Evolutionary conservation across 371 early-diverging fungal species (phyloP).

Genomic region (Saksenaea vasiformis): DNA sequence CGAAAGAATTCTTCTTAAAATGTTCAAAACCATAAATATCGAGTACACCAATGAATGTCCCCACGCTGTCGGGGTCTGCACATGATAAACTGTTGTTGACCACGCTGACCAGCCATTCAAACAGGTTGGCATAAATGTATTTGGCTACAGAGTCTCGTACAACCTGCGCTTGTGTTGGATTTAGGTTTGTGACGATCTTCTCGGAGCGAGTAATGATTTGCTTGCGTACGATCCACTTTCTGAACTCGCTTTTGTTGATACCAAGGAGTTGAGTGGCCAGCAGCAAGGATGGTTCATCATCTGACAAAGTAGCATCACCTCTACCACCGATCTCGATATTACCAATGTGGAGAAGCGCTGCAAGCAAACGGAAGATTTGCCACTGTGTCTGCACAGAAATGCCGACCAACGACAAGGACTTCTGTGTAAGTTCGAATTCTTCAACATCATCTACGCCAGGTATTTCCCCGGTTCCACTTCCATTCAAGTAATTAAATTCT

Average conservation of each 20-base stretch:
- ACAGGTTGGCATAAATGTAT: slow-evolving; percentile 89
- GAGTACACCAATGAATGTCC: slow-evolving; percentile 90
- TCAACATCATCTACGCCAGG: slow-evolving; percentile 87
- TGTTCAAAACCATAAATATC: slow-evolving; percentile 98
- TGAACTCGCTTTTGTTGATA: slow-evolving; percentile 72
- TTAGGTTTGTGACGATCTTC: slow-evolving; percentile 80
- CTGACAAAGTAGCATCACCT: slow-evolving; percentile 72
- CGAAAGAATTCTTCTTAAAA: slow-evolving; percentile 97
- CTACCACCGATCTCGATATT: slow-evolving; percentile 83
- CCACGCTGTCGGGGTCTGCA: slow-evolving; percentile 39
- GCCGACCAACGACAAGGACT: slow-evolving; percentile 84
- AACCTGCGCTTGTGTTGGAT: slow-evolving; percentile 73
- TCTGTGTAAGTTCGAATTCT: slow-evolving; percentile 85
- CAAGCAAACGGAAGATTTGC: slow-evolving; percentile 86
- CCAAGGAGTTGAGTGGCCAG: slow-evolving; percentile 74
- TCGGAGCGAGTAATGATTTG: slow-evolving; percentile 89
- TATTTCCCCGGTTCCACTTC: slow-evolving; percentile 81
- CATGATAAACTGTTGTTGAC: slow-evolving; percentile 79
- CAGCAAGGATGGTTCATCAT: slow-evolving; percentile 70
- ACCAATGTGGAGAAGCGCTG: slow-evolving; percentile 91
- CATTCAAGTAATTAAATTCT: slow-evolving; percentile 83
- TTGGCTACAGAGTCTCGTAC: slow-evolving; percentile 94
- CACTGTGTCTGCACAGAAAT: slow-evolving; percentile 77
- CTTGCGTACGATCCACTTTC: slow-evolving; percentile 89
- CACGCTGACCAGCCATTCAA: slow-evolving; percentile 90